phyloP scores from a whole-genome alignment of 108 stramenopile species.

The Conticribra weissflogii region DNA sequence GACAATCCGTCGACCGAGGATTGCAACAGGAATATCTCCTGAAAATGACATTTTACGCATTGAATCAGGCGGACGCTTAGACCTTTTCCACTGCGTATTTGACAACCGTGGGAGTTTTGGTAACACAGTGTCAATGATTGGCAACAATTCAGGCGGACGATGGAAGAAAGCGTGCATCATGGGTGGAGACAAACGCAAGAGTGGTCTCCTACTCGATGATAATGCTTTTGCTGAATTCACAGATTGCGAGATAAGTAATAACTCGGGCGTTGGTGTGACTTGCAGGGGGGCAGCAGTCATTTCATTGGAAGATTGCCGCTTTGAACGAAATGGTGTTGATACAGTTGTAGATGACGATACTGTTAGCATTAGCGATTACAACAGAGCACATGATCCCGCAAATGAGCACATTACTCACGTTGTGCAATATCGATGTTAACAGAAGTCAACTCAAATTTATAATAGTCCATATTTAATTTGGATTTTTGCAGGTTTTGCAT shows the following conservation, averaged over 20 bases:
- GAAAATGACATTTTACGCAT: constrained; percentile 58
- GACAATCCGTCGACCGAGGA: constrained; percentile 77
- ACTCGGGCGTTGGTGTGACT: background rate
- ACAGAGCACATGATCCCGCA: too few relatives aligned
- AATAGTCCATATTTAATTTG: too few relatives aligned
- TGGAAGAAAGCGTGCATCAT: constrained; percentile 39
- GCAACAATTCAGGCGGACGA: constrained; percentile 22
- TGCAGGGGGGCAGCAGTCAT: background rate
- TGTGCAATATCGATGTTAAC: too few relatives aligned
- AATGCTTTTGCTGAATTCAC: constrained; percentile 26
- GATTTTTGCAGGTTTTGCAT: too few relatives aligned
- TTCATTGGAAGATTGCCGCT: background rate
- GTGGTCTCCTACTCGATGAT: constrained; percentile 31
- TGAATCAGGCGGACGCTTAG: constrained; percentile 50
- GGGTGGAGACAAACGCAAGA: constrained; percentile 20
- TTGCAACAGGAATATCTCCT: constrained; percentile 41
- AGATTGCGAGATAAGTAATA: constrained; percentile 28
- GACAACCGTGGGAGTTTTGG: constrained; percentile 71
- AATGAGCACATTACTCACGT: too few relatives aligned
- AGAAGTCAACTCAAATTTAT: too few relatives aligned
- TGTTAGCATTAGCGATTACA: too few relatives aligned
- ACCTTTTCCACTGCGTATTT: constrained; percentile 66
- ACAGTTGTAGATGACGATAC: background rate
- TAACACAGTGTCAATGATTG: constrained; percentile 28
- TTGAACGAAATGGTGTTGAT: constrained; percentile 1